Percentiles rank a stretch among this genome's conserved stretches.
phyloP scores from a whole-genome alignment of 805 yeast species.

The Candida berthetii region DNA sequence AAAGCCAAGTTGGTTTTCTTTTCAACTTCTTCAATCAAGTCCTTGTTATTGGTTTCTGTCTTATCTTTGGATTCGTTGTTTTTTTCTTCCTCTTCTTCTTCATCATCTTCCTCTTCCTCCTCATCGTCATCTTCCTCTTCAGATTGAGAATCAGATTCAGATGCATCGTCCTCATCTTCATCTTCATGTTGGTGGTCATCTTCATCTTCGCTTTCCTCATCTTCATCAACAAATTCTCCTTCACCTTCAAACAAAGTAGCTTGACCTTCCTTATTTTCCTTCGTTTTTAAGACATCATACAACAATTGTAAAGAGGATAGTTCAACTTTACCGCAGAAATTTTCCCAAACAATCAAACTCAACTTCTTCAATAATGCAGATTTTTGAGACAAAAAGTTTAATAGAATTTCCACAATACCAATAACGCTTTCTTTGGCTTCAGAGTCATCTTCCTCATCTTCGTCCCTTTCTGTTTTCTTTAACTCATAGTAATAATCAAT shows the following conservation, averaged over 20 bases:
- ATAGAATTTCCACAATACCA: constrained; percentile 50
- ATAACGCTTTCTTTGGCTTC: constrained; percentile 38
- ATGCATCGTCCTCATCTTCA: constrained; percentile 18
- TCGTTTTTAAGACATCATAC: constrained; percentile 50
- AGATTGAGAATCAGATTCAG: constrained; percentile 26
- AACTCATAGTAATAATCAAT: constrained; percentile 49
- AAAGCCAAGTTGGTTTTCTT: constrained; percentile 54
- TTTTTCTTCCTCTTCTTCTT: constrained; percentile 29
- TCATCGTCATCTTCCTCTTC: constrained; percentile 32
- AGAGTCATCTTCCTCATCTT: constrained; percentile 27
- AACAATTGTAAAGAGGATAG: constrained; percentile 40
- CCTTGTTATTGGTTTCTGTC: too few species aligned
- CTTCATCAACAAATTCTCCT: constrained; percentile 41
- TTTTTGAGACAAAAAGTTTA: constrained; percentile 52
- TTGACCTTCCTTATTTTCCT: constrained; percentile 82
- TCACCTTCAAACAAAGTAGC: constrained; percentile 65
- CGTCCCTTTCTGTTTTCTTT: constrained; percentile 28
- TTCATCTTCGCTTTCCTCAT: constrained; percentile 28
- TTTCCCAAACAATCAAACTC: constrained; percentile 50
- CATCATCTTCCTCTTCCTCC: constrained; percentile 19
- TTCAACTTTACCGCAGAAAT: constrained; percentile 41
- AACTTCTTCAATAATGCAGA: constrained; percentile 52
- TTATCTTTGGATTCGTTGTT: too few species aligned
- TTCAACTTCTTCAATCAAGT: constrained; percentile 34
- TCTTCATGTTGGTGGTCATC: constrained; percentile 23